Evolutionary conservation across 345 rosid species (phyloP).

Genomic region (Turnera subulata): DNA sequence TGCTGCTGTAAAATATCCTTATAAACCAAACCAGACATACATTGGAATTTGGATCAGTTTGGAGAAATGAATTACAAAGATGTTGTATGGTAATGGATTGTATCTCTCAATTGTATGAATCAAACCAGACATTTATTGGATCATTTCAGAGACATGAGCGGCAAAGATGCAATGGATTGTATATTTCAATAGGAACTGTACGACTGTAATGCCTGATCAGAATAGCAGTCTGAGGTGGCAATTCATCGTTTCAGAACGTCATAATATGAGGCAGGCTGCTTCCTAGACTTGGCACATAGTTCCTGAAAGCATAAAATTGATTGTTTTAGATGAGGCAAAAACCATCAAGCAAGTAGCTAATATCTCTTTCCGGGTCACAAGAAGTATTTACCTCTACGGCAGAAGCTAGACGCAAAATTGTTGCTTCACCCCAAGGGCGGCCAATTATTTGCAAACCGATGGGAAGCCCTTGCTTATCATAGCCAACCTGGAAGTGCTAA

Average conservation of each 20-base stretch:
- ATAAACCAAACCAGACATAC: too few species aligned
- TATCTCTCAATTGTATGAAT: too few species aligned
- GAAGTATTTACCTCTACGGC: constrained; percentile 53
- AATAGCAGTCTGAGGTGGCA: neutral
- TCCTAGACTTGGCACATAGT: constrained; percentile 43
- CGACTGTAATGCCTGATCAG: neutral
- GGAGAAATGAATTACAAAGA: neutral
- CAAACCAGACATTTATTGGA: too few species aligned
- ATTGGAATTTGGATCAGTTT: too few species aligned
- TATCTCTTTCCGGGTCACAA: neutral
- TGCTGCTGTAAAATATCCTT: too few species aligned
- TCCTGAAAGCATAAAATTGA: constrained; percentile 41
- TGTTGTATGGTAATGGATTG: too few species aligned
- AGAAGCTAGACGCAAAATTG: constrained; percentile 59
- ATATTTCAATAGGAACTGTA: too few species aligned
- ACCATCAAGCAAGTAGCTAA: neutral
- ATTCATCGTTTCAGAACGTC: constrained; percentile 44
- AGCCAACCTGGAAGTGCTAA: constrained; percentile 68
- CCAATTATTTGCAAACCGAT: constrained; percentile 80
- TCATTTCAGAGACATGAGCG: too few species aligned
- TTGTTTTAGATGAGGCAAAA: neutral
- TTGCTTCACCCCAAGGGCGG: constrained; percentile 84
- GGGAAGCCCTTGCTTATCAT: constrained; percentile 84
- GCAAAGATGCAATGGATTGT: neutral
- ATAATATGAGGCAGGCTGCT: constrained; percentile 57